A percentile compares a stretch with the other conserved stretches of the same genome.
Evolutionary conservation across 2,329 filamentous ascomycete species (phyloP).

Genomic region (Trichoderma semiorbis): DNA sequence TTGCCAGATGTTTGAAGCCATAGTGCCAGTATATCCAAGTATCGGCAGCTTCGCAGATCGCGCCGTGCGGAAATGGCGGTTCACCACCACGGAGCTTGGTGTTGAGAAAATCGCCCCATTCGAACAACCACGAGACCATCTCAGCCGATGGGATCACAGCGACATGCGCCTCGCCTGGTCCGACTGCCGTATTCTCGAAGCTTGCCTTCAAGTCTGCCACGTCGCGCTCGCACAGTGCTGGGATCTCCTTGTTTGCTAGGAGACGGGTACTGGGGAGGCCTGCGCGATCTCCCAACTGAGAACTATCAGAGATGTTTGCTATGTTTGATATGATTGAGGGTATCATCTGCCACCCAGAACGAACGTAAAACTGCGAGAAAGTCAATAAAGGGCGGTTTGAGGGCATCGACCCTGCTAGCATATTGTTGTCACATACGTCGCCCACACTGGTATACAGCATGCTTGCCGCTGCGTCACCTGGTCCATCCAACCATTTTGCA

Average conservation of each 20-base stretch:
- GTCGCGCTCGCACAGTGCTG: not conserved
- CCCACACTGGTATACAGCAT: constrained; percentile 3
- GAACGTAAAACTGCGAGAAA: not conserved
- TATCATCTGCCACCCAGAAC: not conserved
- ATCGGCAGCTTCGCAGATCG: not conserved
- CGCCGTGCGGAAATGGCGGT: not conserved
- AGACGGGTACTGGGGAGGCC: not conserved
- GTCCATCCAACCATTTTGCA: constrained; percentile 1
- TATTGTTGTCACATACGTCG: not conserved
- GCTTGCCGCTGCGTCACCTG: not conserved
- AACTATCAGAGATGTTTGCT: not conserved
- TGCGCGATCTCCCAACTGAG: not conserved
- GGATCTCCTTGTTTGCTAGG: not conserved
- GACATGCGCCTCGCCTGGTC: not conserved
- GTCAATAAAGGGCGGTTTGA: not conserved
- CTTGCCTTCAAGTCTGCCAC: not conserved
- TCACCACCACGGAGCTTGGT: not conserved
- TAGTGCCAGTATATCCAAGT: constrained; percentile 7
- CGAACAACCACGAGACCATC: not conserved
- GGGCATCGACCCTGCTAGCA: not conserved
- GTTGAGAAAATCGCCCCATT: not conserved
- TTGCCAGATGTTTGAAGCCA: not conserved
- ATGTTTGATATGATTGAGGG: constrained; percentile 2
- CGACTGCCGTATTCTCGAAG: not conserved
- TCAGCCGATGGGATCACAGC: not conserved